phyloP scores from a whole-genome alignment of 140 eudicot genomes.

The Flaveria floridana region DNA sequence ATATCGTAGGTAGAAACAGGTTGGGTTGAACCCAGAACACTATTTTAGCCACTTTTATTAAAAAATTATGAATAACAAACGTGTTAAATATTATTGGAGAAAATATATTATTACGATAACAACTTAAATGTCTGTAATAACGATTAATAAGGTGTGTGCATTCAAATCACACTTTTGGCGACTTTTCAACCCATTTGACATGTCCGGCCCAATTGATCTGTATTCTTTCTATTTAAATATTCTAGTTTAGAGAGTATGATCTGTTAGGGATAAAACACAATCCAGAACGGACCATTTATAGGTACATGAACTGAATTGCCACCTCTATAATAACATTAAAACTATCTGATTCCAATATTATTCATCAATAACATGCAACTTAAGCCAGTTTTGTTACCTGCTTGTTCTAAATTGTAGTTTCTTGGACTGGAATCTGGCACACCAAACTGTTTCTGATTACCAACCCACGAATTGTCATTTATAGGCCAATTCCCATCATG shows the following conservation, averaged over 20 bases:
- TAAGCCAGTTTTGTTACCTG: slow-evolving; percentile 48
- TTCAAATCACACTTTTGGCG: background rate
- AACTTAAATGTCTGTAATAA: background rate
- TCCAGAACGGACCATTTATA: background rate
- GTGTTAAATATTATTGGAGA: background rate
- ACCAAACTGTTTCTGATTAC: slow-evolving; percentile 56
- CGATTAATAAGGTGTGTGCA: background rate
- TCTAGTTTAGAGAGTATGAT: background rate
- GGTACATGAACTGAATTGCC: background rate
- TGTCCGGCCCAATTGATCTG: background rate
- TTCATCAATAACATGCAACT: background rate
- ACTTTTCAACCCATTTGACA: background rate
- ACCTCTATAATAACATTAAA: background rate
- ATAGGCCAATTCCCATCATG: slow-evolving; percentile 68
- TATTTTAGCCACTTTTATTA: background rate
- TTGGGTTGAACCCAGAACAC: background rate
- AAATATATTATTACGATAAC: background rate
- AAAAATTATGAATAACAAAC: background rate
- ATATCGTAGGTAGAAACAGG: background rate
- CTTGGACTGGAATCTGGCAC: slow-evolving; percentile 46
- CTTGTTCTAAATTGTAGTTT: slow-evolving; percentile 50
- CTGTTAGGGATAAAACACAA: background rate
- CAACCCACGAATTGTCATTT: slow-evolving; percentile 64
- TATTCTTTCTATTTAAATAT: background rate
- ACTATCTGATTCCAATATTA: background rate